Evolutionary conservation across 179 eudicot genomes (phyloP).

Genomic region (Patellifolia procumbens): DNA sequence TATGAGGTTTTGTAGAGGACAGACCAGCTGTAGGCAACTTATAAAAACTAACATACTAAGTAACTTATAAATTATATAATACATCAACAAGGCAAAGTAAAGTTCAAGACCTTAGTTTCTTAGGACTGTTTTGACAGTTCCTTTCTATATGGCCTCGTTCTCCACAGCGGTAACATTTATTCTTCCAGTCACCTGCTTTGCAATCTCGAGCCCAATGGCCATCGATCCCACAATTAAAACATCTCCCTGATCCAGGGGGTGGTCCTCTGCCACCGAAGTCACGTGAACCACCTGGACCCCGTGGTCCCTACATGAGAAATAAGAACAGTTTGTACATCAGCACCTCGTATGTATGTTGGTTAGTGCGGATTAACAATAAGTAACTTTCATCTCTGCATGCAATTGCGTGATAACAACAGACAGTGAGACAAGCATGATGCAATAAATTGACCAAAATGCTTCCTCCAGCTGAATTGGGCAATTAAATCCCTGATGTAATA

Average conservation of each 20-base stretch:
- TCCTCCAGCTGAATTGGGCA: not conserved
- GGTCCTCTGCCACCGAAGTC: slow-evolving; percentile 80
- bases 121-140: slow-evolving; percentile 87
- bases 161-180: slow-evolving; percentile 95
- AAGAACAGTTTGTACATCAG: not conserved
- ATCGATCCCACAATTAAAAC: slow-evolving; percentile 96
- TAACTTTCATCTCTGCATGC: not conserved
- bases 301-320: slow-evolving; percentile 49
- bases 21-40: not conserved
- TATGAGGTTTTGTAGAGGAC: not conserved
- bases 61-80: too few relatives aligned
- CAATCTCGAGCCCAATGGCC: slow-evolving; percentile 99
- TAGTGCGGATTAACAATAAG: not conserved
- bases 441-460: not conserved
- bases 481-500: too few relatives aligned
- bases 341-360: not conserved
- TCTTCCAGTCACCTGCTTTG: slow-evolving; percentile 98
- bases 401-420: not conserved
- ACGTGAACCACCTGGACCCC: slow-evolving; percentile 77
- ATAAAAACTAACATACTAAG: too few relatives aligned
- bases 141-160: slow-evolving; percentile 89
- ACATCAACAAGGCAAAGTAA: not conserved
- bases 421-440: not conserved
- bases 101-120: slow-evolving; percentile 51
- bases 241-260: slow-evolving; percentile 86